Base-by-base conservation (phyloP, 2,329 filamentous ascomycete species). In the Diaporthe longicolla region DNA sequence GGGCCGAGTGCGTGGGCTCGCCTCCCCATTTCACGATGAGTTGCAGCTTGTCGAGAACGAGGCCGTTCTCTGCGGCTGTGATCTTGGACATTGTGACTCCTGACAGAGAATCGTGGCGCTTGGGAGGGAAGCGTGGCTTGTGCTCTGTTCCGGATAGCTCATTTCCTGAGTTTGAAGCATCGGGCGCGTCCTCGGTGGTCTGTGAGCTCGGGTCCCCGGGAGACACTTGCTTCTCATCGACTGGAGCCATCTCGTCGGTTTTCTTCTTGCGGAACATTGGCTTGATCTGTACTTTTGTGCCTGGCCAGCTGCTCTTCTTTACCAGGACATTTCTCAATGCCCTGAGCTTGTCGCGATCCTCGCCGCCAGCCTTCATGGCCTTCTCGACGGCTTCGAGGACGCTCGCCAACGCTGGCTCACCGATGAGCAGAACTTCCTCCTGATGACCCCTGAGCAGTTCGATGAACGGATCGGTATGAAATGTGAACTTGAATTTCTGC, bases 401-500 rank as follows among this genome's bases (percentile, higher is more conserved):
- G 81, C 95, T 98, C 45, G 93, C 91, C 58, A 99, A 85, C 0
- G 97, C 97, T 52, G 95, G 92, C 81, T 98, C 95, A 11, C 96
- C 96, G 77, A 98, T 97, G 29, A 99, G 89, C 2, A 99, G 88
- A 1, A 99, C 97, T 81, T 99, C 97, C 83, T 98, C 96, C 79
- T 97, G 94, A 79, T 99, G 96, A 0, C 97, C 97, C 81, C 96
- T 97, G 55, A 99, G 89, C 5, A 99, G 88, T 77, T 97, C 94
- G 76, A 99, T 95, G 80, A 99, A 99, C 0, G 97, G 97, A 76
- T 95, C 94, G 0, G 95, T 97, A 81, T 99, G 97, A 79, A 99
- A 98, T 0, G 97, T 99, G 80, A 98, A 99, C 82, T 99, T 99
- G 88, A 98, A 98, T 82, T 99, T 99, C 80, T 99, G 97, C 84